phyloP scores from a whole-genome alignment of 768 basidiomycete genomes.

The Jaapia argillacea region DNA sequence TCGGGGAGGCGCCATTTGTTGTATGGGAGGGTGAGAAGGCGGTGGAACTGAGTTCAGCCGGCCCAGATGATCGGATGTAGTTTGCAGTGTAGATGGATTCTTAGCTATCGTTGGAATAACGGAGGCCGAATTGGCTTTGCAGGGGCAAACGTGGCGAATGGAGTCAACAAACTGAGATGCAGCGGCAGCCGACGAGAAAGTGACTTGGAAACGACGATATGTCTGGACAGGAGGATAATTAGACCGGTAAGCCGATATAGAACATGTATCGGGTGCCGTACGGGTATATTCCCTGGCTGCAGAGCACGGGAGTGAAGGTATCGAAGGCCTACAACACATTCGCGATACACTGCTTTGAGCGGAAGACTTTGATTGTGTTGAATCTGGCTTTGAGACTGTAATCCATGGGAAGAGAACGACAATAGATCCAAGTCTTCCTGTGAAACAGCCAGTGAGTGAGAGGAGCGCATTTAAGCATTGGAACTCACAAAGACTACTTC shows the following conservation, averaged over 20 bases:
- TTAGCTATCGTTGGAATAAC: too few species aligned
- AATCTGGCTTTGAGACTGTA: constrained; percentile 14
- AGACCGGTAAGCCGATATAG: constrained; percentile 2
- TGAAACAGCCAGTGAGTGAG: not conserved
- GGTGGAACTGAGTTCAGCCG: too few species aligned
- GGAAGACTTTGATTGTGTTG: constrained; percentile 46
- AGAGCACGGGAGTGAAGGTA: constrained; percentile 45
- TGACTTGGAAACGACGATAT: constrained; percentile 71
- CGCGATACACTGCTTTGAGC: constrained; percentile 75
- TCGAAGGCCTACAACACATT: constrained; percentile 62
- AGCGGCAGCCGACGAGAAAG: constrained; percentile 40
- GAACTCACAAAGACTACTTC: constrained; percentile 59
- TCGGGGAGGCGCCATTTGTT: too few species aligned
- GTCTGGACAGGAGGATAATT: constrained; percentile 27
- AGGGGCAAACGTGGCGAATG: constrained; percentile 64
- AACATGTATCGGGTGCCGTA: constrained; percentile 9
- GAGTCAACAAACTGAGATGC: constrained; percentile 50
- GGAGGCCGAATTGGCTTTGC: constrained; percentile 44
- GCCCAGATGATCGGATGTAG: too few species aligned
- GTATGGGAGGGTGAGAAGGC: too few species aligned
- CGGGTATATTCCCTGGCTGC: constrained; percentile 19
- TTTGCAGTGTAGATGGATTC: too few species aligned
- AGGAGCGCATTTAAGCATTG: constrained; percentile 3
- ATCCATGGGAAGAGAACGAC: constrained; percentile 41
- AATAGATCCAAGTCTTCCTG: constrained; percentile 76